phyloP scores from a whole-genome alignment of 306 rosid species.

The Glycine latifolia region DNA sequence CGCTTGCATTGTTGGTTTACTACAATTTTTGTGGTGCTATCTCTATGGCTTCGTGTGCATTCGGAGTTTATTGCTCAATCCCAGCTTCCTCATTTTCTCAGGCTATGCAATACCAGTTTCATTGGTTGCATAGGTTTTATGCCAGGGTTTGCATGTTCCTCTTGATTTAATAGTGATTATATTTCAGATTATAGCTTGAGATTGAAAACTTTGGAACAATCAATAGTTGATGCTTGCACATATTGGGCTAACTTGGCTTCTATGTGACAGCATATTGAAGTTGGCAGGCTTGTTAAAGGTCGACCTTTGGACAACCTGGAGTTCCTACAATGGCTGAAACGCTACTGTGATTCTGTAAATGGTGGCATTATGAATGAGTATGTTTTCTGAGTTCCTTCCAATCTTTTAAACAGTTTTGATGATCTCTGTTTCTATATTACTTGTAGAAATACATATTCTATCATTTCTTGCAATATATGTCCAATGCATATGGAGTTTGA shows the following conservation, averaged over 20 bases:
- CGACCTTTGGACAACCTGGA: constrained; percentile 98
- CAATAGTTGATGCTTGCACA: constrained; percentile 29
- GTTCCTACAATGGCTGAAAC: constrained; percentile 98
- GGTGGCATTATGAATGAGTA: constrained; percentile 96
- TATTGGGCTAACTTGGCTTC: constrained; percentile 33
- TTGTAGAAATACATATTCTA: constrained; percentile 23
- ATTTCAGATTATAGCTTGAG: constrained; percentile 24
- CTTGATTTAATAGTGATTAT: constrained; percentile 10
- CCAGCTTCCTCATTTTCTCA: constrained; percentile 17
- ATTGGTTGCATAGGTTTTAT: constrained; percentile 29
- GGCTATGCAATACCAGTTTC: constrained; percentile 18
- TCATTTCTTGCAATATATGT: constrained; percentile 21
- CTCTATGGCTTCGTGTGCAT: constrained; percentile 27
- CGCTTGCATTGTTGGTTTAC: not conserved
- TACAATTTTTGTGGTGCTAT: constrained; percentile 4
- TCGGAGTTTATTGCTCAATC: constrained; percentile 12
- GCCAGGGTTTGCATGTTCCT: constrained; percentile 19
- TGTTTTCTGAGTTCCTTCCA: constrained; percentile 38
- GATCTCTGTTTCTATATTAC: constrained; percentile 1
- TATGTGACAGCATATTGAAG: constrained; percentile 85
- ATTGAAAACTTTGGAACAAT: constrained; percentile 8
- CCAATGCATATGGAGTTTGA: not conserved
- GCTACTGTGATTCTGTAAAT: constrained; percentile 95
- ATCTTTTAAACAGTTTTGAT: constrained; percentile 10
- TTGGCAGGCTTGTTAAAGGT: constrained; percentile 94